A percentile compares a stretch with the other conserved stretches of the same genome.
Evolutionary conservation across 2,329 filamentous ascomycete species (phyloP).

Genomic region (Pseudocercospora fijiensis): DNA sequence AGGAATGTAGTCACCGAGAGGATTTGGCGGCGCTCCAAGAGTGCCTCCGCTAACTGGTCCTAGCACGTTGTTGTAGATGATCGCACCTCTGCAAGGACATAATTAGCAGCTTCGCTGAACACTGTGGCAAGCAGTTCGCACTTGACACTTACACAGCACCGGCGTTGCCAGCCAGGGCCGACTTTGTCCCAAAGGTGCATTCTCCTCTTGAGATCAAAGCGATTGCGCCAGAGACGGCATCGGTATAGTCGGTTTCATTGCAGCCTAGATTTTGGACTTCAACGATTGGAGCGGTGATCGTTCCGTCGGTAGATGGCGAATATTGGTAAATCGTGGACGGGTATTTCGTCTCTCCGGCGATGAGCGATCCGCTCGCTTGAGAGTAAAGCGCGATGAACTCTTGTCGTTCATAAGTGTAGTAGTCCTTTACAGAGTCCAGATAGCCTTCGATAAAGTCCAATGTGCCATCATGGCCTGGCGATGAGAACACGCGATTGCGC

Average conservation of each 20-base stretch:
- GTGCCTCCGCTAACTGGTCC: conserved; percentile 57
- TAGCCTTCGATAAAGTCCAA: conserved; percentile 40
- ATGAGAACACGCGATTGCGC: conserved; percentile 42
- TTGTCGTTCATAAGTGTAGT: conserved; percentile 61
- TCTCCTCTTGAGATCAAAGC: conserved; percentile 68
- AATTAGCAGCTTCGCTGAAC: neutral
- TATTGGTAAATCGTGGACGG: conserved; percentile 62
- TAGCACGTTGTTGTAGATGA: conserved; percentile 72
- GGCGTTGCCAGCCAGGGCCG: conserved; percentile 63
- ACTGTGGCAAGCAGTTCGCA: neutral
- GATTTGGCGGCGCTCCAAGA: conserved; percentile 63
- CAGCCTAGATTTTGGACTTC: conserved; percentile 64
- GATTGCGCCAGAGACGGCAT: conserved; percentile 60
- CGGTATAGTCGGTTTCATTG: conserved; percentile 61
- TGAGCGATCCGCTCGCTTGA: conserved; percentile 41
- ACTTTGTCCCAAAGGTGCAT: conserved; percentile 72
- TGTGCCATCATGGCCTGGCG: conserved; percentile 42
- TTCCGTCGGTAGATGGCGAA: conserved; percentile 56
- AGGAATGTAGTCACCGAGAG: conserved; percentile 57
- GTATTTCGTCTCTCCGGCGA: conserved; percentile 59
- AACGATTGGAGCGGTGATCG: conserved; percentile 56
- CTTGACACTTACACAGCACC: conserved; percentile 55
- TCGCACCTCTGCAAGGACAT: conserved; percentile 51
- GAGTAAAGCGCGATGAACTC: conserved; percentile 39
- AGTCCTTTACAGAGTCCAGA: conserved; percentile 50